A percentile compares a stretch with the other conserved stretches of the same genome.
phyloP scores from a whole-genome alignment of 2,329 filamentous ascomycete genomes.

The Tolypocladium cylindrosporum region DNA sequence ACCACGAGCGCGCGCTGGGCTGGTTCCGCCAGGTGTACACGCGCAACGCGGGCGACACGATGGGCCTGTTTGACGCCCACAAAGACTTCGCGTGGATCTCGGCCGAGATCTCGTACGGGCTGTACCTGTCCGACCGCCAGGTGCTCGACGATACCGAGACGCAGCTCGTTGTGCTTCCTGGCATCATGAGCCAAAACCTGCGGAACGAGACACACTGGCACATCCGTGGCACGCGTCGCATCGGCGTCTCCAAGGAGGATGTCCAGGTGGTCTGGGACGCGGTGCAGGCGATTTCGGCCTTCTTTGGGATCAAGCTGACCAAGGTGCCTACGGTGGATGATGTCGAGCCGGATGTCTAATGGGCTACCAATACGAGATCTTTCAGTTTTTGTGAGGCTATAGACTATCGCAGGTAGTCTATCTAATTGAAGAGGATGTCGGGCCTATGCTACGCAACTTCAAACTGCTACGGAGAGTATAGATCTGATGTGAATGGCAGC shows the following conservation, averaged over 20 bases:
- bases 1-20: background rate
- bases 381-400: no score
- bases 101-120: conserved; percentile 45
- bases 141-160: conserved; percentile 45
- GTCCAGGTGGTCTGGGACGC: background rate
- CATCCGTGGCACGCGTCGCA: conserved; percentile 10
- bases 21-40: conserved; percentile 30
- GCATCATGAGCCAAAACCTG: conserved; percentile 50
- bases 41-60: conserved; percentile 28
- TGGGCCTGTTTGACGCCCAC: conserved; percentile 25
- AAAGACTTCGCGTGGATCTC: conserved; percentile 38
- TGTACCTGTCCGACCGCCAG: conserved; percentile 46
- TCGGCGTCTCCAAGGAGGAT: background rate
- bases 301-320: background rate
- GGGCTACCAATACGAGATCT: no score
- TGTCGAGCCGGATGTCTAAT: background rate
- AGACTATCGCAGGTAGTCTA: no score
- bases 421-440: no score
- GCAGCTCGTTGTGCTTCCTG: conserved; percentile 40
- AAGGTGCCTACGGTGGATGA: background rate
- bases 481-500: no score
- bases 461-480: no score
- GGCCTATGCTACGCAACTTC: no score
- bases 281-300: background rate
- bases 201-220: conserved; percentile 44